Percentiles rank a stretch among this genome's conserved stretches.
Conservation (phyloP, 306 rosid genomes). For the Dryas octopetala region DNA sequence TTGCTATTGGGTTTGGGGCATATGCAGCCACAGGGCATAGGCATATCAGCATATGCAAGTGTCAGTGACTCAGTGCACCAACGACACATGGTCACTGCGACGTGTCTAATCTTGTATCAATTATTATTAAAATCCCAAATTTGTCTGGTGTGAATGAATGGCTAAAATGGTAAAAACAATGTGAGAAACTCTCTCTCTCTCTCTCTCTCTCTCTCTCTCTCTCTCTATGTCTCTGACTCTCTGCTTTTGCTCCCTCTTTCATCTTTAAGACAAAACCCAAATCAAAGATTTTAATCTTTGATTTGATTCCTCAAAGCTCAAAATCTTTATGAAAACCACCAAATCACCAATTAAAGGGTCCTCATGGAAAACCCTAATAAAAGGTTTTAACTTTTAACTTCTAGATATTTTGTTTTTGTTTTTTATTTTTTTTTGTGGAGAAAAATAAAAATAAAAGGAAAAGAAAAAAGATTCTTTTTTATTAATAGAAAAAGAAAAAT, state of each 20-base stretch:
- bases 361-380: slow-evolving; percentile 14
- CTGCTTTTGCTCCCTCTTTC: neutral
- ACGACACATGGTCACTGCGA: slow-evolving; percentile 20
- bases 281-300: slow-evolving; percentile 8
- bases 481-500: neutral
- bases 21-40: neutral
- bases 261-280: neutral
- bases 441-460: neutral
- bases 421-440: neutral
- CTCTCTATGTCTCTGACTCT: neutral
- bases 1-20: neutral
- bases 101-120: slow-evolving; percentile 9
- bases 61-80: slow-evolving; percentile 19
- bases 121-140: slow-evolving; percentile 9
- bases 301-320: slow-evolving; percentile 34
- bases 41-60: slow-evolving; percentile 19
- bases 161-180: slow-evolving; percentile 14
- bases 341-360: neutral
- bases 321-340: slow-evolving; percentile 21
- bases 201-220: neutral
- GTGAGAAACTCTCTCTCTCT: too few relatives aligned
- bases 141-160: slow-evolving; percentile 51
- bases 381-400: neutral
- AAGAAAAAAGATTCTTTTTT: neutral
- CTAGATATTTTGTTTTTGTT: neutral